Evolutionary conservation across 75 land plant genomes (phyloP), one percentile per base, ranked within the genome.

Genomic region (Cryptomeria japonica): DNA sequence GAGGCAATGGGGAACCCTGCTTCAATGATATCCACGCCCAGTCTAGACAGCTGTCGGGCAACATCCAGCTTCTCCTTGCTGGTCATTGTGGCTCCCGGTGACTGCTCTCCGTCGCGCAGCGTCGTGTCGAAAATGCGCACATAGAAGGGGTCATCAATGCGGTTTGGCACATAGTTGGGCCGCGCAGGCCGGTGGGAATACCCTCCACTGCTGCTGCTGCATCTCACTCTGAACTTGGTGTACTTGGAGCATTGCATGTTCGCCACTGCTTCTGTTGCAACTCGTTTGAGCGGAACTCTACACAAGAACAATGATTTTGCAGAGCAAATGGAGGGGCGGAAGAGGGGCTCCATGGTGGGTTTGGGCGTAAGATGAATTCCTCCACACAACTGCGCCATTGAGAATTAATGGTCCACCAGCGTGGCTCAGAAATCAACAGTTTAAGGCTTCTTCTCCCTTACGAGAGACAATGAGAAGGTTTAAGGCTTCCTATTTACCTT

Each of bases 81-180:
- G 83, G 98, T 96, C 92, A 98, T 90, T 32, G 96, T 93, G 84
- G 99, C 99, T 8, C 99, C 99, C 1, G 98, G 99, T 9, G 99
- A 96, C 90, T 98, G 98, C 91, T 98, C 99, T 53, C 99, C 99
- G 80, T 98, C 99, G 31, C 99, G 91, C 78, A 98, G 95, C 0
- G 98, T 98, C 42, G 99, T 98, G 89, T 98, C 98, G 90, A 98
- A 96, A 87, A 98, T 90, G 55, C 99, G 96, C 47, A 98, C 97
- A 75, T 98, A 98, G 87, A 55, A 85, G 49, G 98, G 99, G 90
- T 98, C 97, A 10, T 92, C 84, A 82, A 98, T 98, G 82, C 89
- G 93, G 91, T 90, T 92, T 32, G 99, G 96, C 58, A 94, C 86
- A 89, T 97, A 97, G 47, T 87, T 86, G 0, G 98, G 98, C 76